Evolutionary conservation across 2,329 filamentous ascomycete species (phyloP).

Genomic region (Bipolaris cookei): DNA sequence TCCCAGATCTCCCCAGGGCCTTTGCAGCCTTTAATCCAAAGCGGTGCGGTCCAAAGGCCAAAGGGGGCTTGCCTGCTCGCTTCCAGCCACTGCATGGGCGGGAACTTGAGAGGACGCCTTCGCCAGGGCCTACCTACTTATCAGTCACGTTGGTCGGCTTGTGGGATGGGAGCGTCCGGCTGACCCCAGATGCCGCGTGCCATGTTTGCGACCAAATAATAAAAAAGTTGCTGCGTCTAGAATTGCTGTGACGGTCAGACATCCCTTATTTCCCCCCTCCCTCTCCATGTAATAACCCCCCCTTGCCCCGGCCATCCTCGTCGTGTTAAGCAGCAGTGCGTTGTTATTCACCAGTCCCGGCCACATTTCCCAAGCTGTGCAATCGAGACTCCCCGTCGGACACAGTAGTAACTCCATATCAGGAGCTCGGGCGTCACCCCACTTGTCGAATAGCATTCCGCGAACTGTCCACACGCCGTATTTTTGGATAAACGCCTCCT

Average conservation of each 20-base stretch:
- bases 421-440: conserved; percentile 29
- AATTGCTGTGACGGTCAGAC: conserved; percentile 19
- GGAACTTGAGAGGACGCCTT: conserved; percentile 19
- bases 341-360: conserved; percentile 4
- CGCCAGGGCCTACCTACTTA: conserved; percentile 23
- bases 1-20: conserved; percentile 14
- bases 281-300: not conserved
- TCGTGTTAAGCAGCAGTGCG: conserved; percentile 19
- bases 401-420: conserved; percentile 29
- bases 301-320: conserved; percentile 4
- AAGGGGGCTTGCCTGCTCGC: conserved; percentile 13
- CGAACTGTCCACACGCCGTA: conserved; percentile 32
- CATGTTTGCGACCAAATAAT: conserved; percentile 28
- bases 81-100: conserved; percentile 23
- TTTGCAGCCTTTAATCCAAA: conserved; percentile 18
- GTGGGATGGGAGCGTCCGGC: conserved; percentile 22
- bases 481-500: conserved; percentile 22
- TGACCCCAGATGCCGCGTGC: conserved; percentile 33
- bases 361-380: conserved; percentile 23
- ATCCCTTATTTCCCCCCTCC: conserved; percentile 1
- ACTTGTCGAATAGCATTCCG: conserved; percentile 34
- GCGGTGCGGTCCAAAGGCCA: conserved; percentile 3
- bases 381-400: conserved; percentile 20
- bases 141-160: conserved; percentile 30
- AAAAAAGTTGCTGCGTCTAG: conserved; percentile 28